Base-by-base conservation (phyloP, 2,329 filamentous ascomycete genomes). In the Fusarium subtropicale region DNA sequence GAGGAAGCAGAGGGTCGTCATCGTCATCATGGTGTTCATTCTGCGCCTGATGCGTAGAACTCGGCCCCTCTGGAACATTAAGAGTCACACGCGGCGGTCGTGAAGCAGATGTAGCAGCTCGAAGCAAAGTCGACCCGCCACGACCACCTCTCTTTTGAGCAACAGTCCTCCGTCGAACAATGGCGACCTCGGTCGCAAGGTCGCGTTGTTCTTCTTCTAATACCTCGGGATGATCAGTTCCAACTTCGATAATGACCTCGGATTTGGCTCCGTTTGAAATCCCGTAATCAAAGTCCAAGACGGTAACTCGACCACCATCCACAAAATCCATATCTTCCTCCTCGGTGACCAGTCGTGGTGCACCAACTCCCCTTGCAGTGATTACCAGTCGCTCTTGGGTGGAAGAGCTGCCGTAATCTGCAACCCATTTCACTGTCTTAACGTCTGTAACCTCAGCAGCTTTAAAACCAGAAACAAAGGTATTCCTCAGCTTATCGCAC, bases 101-200 rank as follows among this genome's bases (percentile, higher is more conserved):
- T 73, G 76, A 62, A 71, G 82, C 79, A 10, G 80, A 82, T 3
- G 87, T 85, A 12, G 84, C 79, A 26, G 85, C 79, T 48, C 85
- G 83, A 64, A 87, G 81, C 34, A 88, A 75, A 57, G 81, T 50
- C 16, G 66, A 55, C 22, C 66, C 81, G 50, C 79, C 77, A 61
- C 85, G 79, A 60, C 81, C 79, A 22, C 84, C 85, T 69, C 86
- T 83, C 53, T 85, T 86, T 73, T 90, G 88, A 36, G 90, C 86
- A 18, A 92, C 90, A 5, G 92, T 94, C 68, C 92, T 85, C 67
- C 91, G 86, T 70, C 92, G 87, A 52, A 93, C 91, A 71, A 95
- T 88, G 67, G 92, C 92, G 22, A 96, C 92, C 76, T 94, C 92
- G 2, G 90, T 88, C 59, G 91, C 92, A 60, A 95, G 83, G 71